A percentile compares a stretch with the other conserved stretches of the same genome.
Evolutionary conservation across 1,139 yeast species (phyloP).

Genomic region (Saccharomyces hybrid): DNA sequence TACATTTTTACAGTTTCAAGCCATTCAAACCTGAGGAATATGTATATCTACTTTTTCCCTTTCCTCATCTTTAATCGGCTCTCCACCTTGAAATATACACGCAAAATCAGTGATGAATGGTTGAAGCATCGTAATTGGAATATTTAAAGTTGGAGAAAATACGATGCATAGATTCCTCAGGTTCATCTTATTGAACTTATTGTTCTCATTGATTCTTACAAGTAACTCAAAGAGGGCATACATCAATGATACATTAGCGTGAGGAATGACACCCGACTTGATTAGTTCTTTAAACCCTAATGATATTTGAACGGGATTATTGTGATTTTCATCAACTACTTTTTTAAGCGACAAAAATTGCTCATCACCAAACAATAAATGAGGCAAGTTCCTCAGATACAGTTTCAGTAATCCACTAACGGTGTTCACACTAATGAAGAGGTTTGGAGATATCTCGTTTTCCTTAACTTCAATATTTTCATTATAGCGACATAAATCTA

Average conservation of each 20-base stretch:
- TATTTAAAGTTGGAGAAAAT: conserved; percentile 74
- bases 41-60: conserved; percentile 33
- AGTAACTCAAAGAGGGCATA: conserved; percentile 62
- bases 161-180: conserved; percentile 72
- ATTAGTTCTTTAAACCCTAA: conserved; percentile 30
- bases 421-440: conserved; percentile 54
- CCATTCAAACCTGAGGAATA: conserved; percentile 32
- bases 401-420: conserved; percentile 72
- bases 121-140: conserved; percentile 58
- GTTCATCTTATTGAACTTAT: conserved; percentile 74
- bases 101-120: conserved; percentile 58
- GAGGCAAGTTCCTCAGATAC: conserved; percentile 65
- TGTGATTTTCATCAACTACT: conserved; percentile 30
- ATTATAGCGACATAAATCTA: conserved; percentile 45
- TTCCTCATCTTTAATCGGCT: conserved; percentile 32
- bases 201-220: conserved; percentile 55
- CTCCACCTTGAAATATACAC: conserved; percentile 52
- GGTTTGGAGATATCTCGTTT: conserved; percentile 10
- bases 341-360: conserved; percentile 37
- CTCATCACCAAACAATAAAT: conserved; percentile 50
- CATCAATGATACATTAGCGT: conserved; percentile 53
- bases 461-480: conserved; percentile 27
- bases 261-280: conserved; percentile 35
- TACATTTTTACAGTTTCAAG: conserved; percentile 8
- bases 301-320: conserved; percentile 31